phyloP scores from a whole-genome alignment of 805 yeast species.

The Pichia phayaonensis region DNA sequence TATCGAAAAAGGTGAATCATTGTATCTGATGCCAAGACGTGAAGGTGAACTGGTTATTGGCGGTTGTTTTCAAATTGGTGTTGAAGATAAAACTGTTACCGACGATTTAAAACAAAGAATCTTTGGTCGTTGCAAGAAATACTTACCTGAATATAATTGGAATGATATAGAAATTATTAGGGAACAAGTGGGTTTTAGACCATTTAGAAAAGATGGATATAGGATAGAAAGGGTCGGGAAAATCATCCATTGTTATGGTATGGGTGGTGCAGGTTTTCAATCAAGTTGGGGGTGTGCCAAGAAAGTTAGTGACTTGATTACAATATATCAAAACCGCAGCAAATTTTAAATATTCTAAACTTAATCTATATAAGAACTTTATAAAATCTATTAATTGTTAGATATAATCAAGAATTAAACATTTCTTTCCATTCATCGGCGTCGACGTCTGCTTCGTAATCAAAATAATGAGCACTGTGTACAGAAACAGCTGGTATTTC shows the following conservation, averaged over 20 bases:
- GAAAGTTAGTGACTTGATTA: slow-evolving; percentile 28
- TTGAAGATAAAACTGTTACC: slow-evolving; percentile 27
- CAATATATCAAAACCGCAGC: background rate
- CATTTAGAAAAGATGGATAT: slow-evolving; percentile 54
- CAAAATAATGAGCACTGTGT: background rate
- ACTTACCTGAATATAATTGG: slow-evolving; percentile 32
- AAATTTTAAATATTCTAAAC: background rate
- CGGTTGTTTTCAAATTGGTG: slow-evolving; percentile 31
- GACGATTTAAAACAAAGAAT: slow-evolving; percentile 40
- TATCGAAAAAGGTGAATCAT: slow-evolving; percentile 32
- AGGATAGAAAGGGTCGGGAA: slow-evolving; percentile 37
- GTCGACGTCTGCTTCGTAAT: background rate
- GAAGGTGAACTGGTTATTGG: slow-evolving; percentile 67
- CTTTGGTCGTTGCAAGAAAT: slow-evolving; percentile 35
- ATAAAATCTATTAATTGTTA: background rate
- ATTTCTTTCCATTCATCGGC: background rate
- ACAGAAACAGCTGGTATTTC: background rate
- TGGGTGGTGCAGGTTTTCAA: slow-evolving; percentile 40
- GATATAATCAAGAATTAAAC: background rate
- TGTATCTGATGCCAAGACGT: slow-evolving; percentile 58
- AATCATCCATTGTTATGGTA: slow-evolving; percentile 52
- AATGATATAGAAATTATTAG: slow-evolving; percentile 37
- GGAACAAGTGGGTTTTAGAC: slow-evolving; percentile 58
- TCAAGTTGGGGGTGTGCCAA: slow-evolving; percentile 57
- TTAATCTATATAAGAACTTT: background rate